Evolutionary conservation across 2,329 filamentous ascomycete species (phyloP).

Genomic region (Venturia pyrina): DNA sequence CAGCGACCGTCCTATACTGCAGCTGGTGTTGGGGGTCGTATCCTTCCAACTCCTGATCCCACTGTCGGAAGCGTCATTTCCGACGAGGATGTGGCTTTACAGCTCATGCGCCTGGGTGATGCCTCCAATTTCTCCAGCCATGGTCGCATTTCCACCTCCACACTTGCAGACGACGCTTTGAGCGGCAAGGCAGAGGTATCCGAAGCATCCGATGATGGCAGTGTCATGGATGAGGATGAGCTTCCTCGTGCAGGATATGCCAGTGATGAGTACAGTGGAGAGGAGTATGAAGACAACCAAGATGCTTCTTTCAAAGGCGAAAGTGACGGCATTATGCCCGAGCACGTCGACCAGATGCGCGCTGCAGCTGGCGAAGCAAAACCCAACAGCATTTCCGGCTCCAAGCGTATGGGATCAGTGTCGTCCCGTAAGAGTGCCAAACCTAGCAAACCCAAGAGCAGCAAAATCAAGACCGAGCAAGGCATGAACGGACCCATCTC

Average conservation of each 20-base stretch:
- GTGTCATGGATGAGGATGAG: conserved; percentile 61
- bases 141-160: conserved; percentile 85
- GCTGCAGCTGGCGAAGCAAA: conserved; percentile 32
- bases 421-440: conserved; percentile 31
- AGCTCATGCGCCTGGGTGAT: conserved; percentile 91
- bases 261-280: conserved; percentile 51
- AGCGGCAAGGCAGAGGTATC: conserved; percentile 84
- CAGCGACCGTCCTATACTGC: conserved; percentile 5
- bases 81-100: conserved; percentile 94
- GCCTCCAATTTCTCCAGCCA: conserved; percentile 81
- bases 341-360: conserved; percentile 23
- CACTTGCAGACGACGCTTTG: conserved; percentile 74
- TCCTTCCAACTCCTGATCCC: conserved; percentile 83
- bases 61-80: conserved; percentile 95
- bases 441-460: conserved; percentile 14
- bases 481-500: conserved; percentile 38
- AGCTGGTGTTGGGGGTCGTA: conserved; percentile 1
- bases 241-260: conserved; percentile 26
- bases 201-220: conserved; percentile 63
- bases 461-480: conserved; percentile 34
- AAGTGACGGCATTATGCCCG: conserved; percentile 36
- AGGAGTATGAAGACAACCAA: conserved; percentile 44
- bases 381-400: conserved; percentile 21
- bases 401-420: conserved; percentile 23
- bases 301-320: conserved; percentile 45